Conservation (phyloP, 2,329 filamentous ascomycete genomes). For the Hirsutella thompsonii region DNA sequence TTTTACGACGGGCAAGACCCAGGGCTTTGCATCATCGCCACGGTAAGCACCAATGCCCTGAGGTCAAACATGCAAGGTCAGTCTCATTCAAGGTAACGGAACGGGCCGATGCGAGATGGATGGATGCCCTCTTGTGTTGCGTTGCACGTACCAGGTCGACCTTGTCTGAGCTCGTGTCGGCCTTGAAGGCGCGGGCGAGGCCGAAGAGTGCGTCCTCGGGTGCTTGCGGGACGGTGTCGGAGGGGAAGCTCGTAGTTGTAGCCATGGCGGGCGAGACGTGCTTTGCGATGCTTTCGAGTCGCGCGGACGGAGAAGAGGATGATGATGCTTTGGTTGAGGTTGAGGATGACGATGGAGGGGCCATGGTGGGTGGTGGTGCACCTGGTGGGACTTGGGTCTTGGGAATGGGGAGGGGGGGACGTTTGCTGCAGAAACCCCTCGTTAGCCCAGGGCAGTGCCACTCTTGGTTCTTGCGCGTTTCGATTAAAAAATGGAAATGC, state of each 20-base stretch:
- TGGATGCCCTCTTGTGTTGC: too few species aligned
- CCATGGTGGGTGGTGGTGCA: conserved; percentile 7
- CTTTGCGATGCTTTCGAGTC: conserved; percentile 48
- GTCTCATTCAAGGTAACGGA: too few species aligned
- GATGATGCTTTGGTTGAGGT: conserved; percentile 15
- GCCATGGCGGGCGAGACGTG: conserved; percentile 54
- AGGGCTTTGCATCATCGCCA: conserved; percentile 90
- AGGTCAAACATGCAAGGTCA: conserved; percentile 3
- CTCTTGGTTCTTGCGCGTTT: too few species aligned
- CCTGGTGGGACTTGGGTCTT: conserved; percentile 1
- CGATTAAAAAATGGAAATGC: too few species aligned
- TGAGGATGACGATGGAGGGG: conserved; percentile 12
- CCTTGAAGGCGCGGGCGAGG: conserved; percentile 75
- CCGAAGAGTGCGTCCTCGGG: conserved; percentile 94
- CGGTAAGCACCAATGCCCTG: conserved; percentile 82
- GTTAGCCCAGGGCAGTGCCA: too few species aligned
- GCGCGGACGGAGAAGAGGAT: conserved; percentile 34
- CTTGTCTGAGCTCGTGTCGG: conserved; percentile 66
- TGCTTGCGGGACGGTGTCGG: conserved; percentile 70
- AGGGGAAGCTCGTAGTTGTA: conserved; percentile 53
- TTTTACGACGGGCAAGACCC: conserved; percentile 91
- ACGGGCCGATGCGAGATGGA: too few species aligned
- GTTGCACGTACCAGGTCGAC: conserved; percentile 67
- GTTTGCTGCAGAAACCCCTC: too few species aligned
- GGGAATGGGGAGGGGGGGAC: not conserved